Evolutionary conservation across 139 green algal species (phyloP).

Genomic region (Chlorella sp.): DNA sequence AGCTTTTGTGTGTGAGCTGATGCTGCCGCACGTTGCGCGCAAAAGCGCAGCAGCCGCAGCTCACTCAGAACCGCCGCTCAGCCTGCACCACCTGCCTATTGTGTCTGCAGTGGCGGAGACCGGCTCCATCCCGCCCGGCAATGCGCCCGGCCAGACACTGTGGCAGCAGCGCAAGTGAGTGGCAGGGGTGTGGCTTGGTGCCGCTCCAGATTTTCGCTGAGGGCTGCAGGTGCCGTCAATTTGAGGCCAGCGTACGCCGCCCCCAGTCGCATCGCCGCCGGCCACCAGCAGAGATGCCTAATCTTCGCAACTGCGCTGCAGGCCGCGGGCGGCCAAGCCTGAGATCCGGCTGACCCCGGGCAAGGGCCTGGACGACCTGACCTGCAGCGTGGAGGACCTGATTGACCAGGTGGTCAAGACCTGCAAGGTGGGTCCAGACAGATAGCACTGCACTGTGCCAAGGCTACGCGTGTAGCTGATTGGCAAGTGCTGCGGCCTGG

Average conservation of each 20-base stretch:
- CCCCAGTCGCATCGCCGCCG: too few species aligned
- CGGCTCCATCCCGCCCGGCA: conserved; percentile 84
- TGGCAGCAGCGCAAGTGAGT: conserved; percentile 33
- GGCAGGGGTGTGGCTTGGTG: too few species aligned
- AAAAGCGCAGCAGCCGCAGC: not conserved
- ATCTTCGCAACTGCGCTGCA: too few species aligned
- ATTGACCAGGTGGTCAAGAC: conserved; percentile 85
- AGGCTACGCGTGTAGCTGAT: too few species aligned
- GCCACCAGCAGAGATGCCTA: too few species aligned
- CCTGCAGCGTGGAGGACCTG: conserved; percentile 74
- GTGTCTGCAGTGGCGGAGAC: conserved; percentile 63
- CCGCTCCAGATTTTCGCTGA: too few species aligned
- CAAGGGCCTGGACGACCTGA: conserved; percentile 84
- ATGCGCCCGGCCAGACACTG: conserved; percentile 59
- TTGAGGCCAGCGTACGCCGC: too few species aligned
- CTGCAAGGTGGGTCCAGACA: conserved; percentile 63
- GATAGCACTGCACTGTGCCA: too few species aligned
- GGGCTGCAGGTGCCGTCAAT: too few species aligned
- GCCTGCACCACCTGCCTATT: too few species aligned
- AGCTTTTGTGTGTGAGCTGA: too few species aligned
- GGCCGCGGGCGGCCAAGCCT: conserved; percentile 51
- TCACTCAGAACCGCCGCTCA: not conserved
- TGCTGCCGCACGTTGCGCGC: not conserved
- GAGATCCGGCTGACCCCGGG: conserved; percentile 88
- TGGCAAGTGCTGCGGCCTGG: too few species aligned